phyloP scores from a whole-genome alignment of 1,284 basidiomycete genomes.

The Leccinum pachyderme region DNA sequence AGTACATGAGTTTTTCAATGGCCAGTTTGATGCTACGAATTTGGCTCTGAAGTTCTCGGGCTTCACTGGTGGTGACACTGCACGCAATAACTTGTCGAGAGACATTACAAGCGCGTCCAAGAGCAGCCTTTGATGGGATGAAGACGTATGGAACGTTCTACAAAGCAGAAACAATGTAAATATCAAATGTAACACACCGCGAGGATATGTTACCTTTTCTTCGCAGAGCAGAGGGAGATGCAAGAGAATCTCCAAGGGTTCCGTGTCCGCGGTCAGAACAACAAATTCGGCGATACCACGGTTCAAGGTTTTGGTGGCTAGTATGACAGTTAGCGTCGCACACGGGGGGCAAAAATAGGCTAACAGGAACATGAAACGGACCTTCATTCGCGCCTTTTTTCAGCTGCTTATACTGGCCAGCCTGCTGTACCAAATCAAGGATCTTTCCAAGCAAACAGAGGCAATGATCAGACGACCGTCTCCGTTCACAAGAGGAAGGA shows the following conservation, averaged over 20 bases:
- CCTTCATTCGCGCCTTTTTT: slow-evolving; percentile 99
- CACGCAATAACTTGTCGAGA: slow-evolving; percentile 94
- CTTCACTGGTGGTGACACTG: slow-evolving; percentile 95
- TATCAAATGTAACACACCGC: not conserved
- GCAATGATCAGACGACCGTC: not conserved
- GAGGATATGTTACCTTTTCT: slow-evolving; percentile 73
- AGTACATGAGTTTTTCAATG: slow-evolving; percentile 69
- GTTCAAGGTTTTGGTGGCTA: slow-evolving; percentile 96
- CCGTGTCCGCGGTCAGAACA: slow-evolving; percentile 95
- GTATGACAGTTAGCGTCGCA: slow-evolving; percentile 7
- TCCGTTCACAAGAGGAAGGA: not conserved
- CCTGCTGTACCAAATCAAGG: slow-evolving; percentile 87
- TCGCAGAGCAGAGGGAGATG: slow-evolving; percentile 98
- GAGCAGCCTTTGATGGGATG: slow-evolving; percentile 90
- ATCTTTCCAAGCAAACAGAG: slow-evolving; percentile 51
- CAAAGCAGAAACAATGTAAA: not conserved
- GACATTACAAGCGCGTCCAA: slow-evolving; percentile 96
- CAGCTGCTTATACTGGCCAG: slow-evolving; percentile 91
- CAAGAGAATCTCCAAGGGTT: slow-evolving; percentile 96
- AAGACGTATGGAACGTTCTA: slow-evolving; percentile 97
- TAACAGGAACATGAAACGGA: slow-evolving; percentile 31
- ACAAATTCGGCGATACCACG: slow-evolving; percentile 99
- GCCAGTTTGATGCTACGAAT: slow-evolving; percentile 87
- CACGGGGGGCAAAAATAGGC: not conserved
- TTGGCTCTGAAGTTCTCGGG: slow-evolving; percentile 88